A percentile compares a stretch with the other conserved stretches of the same genome.
Conservation (phyloP, 805 yeast species). For the Ogataea naganishii region DNA sequence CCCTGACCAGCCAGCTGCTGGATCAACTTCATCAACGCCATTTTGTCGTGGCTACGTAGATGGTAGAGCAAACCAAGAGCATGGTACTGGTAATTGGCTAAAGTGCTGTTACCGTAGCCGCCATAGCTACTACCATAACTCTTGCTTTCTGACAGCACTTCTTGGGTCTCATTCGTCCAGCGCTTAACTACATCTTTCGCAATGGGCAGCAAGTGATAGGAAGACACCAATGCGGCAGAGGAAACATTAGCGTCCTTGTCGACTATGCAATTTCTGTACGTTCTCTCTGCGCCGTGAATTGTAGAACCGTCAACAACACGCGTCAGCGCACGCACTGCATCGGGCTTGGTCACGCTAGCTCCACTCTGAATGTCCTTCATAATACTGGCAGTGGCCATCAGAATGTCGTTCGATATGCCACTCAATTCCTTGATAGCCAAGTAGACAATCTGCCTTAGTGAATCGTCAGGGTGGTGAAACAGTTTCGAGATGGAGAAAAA, state of each 20-base stretch:
- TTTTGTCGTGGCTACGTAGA: slow-evolving; percentile 82
- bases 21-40: slow-evolving; percentile 87
- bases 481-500: slow-evolving; percentile 91
- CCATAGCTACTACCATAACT: slow-evolving; percentile 45
- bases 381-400: slow-evolving; percentile 96
- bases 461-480: slow-evolving; percentile 84
- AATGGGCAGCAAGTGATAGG: slow-evolving; percentile 83
- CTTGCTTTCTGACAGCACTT: slow-evolving; percentile 66
- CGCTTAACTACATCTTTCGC: slow-evolving; percentile 89
- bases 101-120: slow-evolving; percentile 43
- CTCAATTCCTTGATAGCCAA: slow-evolving; percentile 89
- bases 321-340: slow-evolving; percentile 87
- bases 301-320: slow-evolving; percentile 86
- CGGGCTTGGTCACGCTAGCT: slow-evolving; percentile 79
- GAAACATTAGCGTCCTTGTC: slow-evolving; percentile 82
- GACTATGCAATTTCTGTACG: slow-evolving; percentile 87
- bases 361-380: slow-evolving; percentile 97
- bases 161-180: slow-evolving; percentile 91
- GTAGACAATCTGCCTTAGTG: slow-evolving; percentile 88
- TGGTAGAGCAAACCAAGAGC: slow-evolving; percentile 87
- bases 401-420: slow-evolving; percentile 76
- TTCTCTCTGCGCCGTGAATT: slow-evolving; percentile 87
- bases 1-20: slow-evolving; percentile 61
- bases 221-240: slow-evolving; percentile 88
- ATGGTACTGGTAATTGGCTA: slow-evolving; percentile 87